phyloP scores from a whole-genome alignment of 2,329 filamentous ascomycete genomes.

The Microdochium nivale region DNA sequence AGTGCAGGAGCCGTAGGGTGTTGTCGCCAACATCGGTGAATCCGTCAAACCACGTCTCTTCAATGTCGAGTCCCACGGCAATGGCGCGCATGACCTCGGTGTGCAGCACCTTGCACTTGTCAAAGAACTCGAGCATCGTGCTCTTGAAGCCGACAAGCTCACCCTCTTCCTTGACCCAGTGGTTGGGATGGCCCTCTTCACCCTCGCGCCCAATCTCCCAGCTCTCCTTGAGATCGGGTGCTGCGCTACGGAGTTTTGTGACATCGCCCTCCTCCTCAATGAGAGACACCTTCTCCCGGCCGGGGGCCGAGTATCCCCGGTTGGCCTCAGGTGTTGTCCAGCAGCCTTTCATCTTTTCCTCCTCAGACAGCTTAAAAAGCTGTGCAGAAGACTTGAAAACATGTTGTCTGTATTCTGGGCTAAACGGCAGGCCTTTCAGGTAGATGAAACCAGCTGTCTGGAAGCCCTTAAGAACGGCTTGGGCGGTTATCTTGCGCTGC shows the following conservation, averaged over 20 bases:
- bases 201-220: slow-evolving; percentile 56
- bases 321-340: slow-evolving; percentile 70
- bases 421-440: slow-evolving; percentile 69
- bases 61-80: slow-evolving; percentile 69
- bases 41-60: slow-evolving; percentile 64
- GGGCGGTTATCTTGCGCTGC: slow-evolving; percentile 56
- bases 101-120: slow-evolving; percentile 66
- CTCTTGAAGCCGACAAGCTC: slow-evolving; percentile 53
- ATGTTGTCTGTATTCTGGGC: slow-evolving; percentile 44
- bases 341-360: slow-evolving; percentile 54
- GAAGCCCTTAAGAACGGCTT: slow-evolving; percentile 70
- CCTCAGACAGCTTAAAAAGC: slow-evolving; percentile 59
- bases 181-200: slow-evolving; percentile 58
- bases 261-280: slow-evolving; percentile 47
- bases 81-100: slow-evolving; percentile 76
- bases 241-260: slow-evolving; percentile 45
- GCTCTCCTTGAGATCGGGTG: slow-evolving; percentile 58
- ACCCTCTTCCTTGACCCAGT: slow-evolving; percentile 56
- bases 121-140: slow-evolving; percentile 69
- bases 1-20: slow-evolving; percentile 67
- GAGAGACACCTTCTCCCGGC: slow-evolving; percentile 62
- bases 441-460: slow-evolving; percentile 86
- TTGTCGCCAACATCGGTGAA: slow-evolving; percentile 66
- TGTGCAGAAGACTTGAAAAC: slow-evolving; percentile 60
- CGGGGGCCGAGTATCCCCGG: slow-evolving; percentile 62